phyloP scores from a whole-genome alignment of 2,329 filamentous ascomycete genomes.

The Colletotrichum incanum region DNA sequence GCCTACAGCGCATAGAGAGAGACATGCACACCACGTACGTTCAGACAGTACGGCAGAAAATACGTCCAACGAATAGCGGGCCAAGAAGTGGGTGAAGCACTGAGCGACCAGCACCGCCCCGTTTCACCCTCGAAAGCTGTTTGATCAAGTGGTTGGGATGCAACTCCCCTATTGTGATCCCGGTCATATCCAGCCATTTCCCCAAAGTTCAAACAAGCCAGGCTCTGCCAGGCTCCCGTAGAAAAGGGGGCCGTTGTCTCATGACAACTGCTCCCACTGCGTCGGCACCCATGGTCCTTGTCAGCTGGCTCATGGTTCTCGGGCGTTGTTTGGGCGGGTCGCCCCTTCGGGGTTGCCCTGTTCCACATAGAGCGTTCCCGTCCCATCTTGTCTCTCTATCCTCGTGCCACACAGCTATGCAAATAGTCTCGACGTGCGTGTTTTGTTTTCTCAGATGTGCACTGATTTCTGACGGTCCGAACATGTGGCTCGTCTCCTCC shows the following conservation, averaged over 20 bases:
- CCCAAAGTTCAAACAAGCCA: slow-evolving; percentile 7
- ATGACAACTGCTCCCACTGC: slow-evolving; percentile 5
- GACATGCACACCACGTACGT: background rate
- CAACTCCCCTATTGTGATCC: slow-evolving; percentile 7
- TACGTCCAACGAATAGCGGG: background rate
- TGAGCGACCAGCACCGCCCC: slow-evolving; percentile 31
- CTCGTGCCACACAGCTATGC: slow-evolving; percentile 8
- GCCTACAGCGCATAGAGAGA: background rate
- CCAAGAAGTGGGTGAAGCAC: slow-evolving; percentile 27
- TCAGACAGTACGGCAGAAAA: background rate
- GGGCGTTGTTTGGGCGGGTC: background rate
- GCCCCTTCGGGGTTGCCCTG: background rate
- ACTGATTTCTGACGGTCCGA: slow-evolving; percentile 30
- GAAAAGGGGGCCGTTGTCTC: slow-evolving; percentile 20
- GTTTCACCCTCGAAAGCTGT: slow-evolving; percentile 29
- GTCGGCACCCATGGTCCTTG: background rate
- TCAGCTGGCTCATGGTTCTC: background rate
- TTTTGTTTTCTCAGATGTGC: slow-evolving; percentile 14
- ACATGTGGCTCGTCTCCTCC: slow-evolving; percentile 17
- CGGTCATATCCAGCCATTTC: slow-evolving; percentile 2
- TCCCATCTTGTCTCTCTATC: slow-evolving; percentile 24
- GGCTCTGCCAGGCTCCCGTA: background rate
- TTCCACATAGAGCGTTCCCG: slow-evolving; percentile 15
- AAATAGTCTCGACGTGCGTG: slow-evolving; percentile 4
- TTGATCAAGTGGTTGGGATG: slow-evolving; percentile 35